Percentiles rank a stretch among this genome's conserved stretches.
Evolutionary conservation across 2,329 filamentous ascomycete species (phyloP).

Genomic region (Colletotrichum sp.): DNA sequence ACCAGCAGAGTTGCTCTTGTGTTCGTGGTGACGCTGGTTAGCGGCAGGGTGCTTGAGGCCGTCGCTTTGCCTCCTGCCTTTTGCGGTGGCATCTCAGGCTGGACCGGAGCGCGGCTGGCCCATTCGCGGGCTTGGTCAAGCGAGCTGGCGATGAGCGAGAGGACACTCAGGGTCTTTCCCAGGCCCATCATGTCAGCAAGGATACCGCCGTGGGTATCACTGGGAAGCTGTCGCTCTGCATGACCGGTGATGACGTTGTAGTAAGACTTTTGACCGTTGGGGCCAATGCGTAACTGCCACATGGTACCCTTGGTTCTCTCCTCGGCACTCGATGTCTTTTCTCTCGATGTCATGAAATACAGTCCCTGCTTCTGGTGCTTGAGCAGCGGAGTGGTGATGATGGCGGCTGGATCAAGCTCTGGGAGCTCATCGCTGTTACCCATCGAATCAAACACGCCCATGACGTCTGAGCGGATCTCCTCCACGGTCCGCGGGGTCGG

Average conservation of each 20-base stretch:
- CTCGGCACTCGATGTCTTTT: conserved; percentile 62
- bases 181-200: conserved; percentile 88
- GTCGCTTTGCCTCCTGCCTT: conserved; percentile 40
- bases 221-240: conserved; percentile 62
- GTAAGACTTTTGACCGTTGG: conserved; percentile 64
- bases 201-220: conserved; percentile 74
- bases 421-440: conserved; percentile 78
- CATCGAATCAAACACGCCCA: conserved; percentile 87
- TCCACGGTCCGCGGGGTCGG: conserved; percentile 71
- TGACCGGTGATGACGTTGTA: conserved; percentile 87
- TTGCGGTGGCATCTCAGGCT: conserved; percentile 46
- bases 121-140: conserved; percentile 68
- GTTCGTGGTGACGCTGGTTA: conserved; percentile 67
- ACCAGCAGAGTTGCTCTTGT: conserved; percentile 83
- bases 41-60: conserved; percentile 44
- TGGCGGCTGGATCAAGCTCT: conserved; percentile 68
- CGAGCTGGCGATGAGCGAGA: conserved; percentile 77
- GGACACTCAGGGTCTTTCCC: conserved; percentile 85
- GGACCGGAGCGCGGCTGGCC: conserved; percentile 56
- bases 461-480: conserved; percentile 84
- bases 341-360: conserved; percentile 82
- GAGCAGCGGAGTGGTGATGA: conserved; percentile 73
- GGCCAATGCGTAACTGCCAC: conserved; percentile 69
- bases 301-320: conserved; percentile 73
- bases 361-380: conserved; percentile 90